A percentile compares a stretch with the other conserved stretches of the same genome.
Conservation (phyloP, 2,329 filamentous ascomycete species). For the Aspergillus sp. region DNA sequence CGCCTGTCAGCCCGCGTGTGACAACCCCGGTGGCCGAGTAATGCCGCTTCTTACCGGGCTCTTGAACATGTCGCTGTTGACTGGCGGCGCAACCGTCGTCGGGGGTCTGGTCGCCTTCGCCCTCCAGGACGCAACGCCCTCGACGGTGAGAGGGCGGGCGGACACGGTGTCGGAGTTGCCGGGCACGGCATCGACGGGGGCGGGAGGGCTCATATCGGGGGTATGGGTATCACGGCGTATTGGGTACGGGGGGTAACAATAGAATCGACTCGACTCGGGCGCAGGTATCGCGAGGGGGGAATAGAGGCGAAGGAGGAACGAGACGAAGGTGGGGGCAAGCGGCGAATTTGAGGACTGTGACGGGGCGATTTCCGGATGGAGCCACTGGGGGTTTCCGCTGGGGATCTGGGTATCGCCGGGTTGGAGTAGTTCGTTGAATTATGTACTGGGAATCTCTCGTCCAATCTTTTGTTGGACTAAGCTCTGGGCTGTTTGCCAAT, state of each 20-base stretch:
- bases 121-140: slow-evolving; percentile 58
- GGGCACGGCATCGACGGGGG: slow-evolving; percentile 8
- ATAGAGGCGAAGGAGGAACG: no score
- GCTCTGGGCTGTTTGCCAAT: background rate
- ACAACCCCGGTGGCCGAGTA: no score
- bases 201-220: slow-evolving; percentile 25
- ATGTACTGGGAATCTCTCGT: background rate
- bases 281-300: no score
- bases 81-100: slow-evolving; percentile 65
- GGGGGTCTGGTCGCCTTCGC: slow-evolving; percentile 59
- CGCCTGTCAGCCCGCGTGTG: no score
- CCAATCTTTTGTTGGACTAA: slow-evolving; percentile 15
- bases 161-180: slow-evolving; percentile 4
- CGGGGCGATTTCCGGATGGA: no score
- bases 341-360: no score
- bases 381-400: no score
- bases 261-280: no score
- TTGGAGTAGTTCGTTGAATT: no score
- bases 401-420: no score
- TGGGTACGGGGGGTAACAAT: background rate
- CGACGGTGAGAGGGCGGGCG: slow-evolving; percentile 47
- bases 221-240: no score
- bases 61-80: slow-evolving; percentile 77
- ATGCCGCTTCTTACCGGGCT: slow-evolving; percentile 50
- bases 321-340: no score